These are phyloP conservation scores for Chrysophaeum taylorii DNA, from an alignment of 352 stramenopile genomes.

Conservation along the genomic window DNA sequence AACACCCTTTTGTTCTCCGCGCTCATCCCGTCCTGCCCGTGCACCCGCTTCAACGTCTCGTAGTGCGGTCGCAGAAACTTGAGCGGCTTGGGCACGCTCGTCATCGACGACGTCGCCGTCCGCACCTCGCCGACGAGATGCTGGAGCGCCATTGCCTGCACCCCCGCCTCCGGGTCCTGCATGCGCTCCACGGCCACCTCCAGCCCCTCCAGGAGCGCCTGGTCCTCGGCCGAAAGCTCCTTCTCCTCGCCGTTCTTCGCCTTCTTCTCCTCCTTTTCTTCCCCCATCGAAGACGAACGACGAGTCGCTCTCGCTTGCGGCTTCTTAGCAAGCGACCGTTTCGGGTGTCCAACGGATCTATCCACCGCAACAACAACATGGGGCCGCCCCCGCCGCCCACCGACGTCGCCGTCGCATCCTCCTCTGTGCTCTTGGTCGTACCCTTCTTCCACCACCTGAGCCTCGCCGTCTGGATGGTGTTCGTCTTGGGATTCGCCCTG, in stretches of 20 bases:
- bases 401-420: no score
- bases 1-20: conserved; percentile 59
- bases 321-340: no score
- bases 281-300: no score
- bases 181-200: conserved; percentile 61
- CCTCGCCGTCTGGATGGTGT: no score
- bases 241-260: conserved; percentile 27
- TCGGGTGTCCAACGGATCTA: no score
- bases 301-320: no score
- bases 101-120: conserved; percentile 94
- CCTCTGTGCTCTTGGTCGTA: no score
- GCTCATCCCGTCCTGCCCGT: conserved; percentile 28
- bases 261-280: conserved; percentile 21
- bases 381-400: no score
- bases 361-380: no score
- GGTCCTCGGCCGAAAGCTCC: conserved; percentile 62
- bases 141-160: conserved; percentile 65
- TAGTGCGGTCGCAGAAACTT: conserved; percentile 98
- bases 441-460: no score
- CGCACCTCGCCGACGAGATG: conserved; percentile 90
- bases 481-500: no score
- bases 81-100: conserved; percentile 95
- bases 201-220: conserved; percentile 80
- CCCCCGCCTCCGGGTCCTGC: not conserved
- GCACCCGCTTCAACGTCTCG: conserved; percentile 71